These are phyloP conservation scores for Xylaria sp. DNA, from an alignment of 495 filamentous ascomycete genomes.

Conservation along the genomic window DNA sequence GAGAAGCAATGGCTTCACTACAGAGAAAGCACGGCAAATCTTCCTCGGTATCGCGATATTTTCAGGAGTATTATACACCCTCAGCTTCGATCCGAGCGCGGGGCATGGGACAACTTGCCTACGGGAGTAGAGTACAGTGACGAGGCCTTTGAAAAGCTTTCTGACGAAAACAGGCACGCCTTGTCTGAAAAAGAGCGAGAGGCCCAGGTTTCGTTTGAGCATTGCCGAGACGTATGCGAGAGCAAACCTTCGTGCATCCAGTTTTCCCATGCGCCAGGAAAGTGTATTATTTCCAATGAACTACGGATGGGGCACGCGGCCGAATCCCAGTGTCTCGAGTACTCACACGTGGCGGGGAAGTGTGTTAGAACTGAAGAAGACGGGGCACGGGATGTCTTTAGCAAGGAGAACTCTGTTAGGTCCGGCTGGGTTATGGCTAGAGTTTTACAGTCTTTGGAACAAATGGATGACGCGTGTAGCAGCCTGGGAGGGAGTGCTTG, in stretches of 20 bases:
- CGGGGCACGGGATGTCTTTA: background rate
- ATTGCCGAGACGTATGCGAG: conserved; percentile 1
- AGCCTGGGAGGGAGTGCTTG: background rate
- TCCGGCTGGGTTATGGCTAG: conserved; percentile 8
- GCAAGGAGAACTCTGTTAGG: background rate
- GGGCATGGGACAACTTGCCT: background rate
- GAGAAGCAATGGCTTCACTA: background rate
- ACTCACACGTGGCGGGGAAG: background rate
- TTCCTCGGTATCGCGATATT: background rate
- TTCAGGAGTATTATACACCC: background rate
- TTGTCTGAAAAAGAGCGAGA: background rate
- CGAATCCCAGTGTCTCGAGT: background rate
- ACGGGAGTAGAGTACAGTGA: conserved; percentile 5
- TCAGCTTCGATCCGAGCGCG: background rate
- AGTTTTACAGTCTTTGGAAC: background rate
- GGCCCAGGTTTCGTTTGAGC: background rate
- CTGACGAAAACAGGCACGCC: background rate
- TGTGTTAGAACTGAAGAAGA: background rate
- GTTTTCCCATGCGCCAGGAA: background rate
- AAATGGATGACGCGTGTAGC: conserved; percentile 1
- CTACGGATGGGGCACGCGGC: background rate
- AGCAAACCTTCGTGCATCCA: conserved; percentile 9
- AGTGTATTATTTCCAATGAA: conserved; percentile 10
- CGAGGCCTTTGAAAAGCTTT: background rate
- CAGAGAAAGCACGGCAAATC: background rate